A percentile compares a stretch with the other conserved stretches of the same genome.
Evolutionary conservation across 1,284 basidiomycete species (phyloP).

Genomic region (Ceratobasidium theobromae): DNA sequence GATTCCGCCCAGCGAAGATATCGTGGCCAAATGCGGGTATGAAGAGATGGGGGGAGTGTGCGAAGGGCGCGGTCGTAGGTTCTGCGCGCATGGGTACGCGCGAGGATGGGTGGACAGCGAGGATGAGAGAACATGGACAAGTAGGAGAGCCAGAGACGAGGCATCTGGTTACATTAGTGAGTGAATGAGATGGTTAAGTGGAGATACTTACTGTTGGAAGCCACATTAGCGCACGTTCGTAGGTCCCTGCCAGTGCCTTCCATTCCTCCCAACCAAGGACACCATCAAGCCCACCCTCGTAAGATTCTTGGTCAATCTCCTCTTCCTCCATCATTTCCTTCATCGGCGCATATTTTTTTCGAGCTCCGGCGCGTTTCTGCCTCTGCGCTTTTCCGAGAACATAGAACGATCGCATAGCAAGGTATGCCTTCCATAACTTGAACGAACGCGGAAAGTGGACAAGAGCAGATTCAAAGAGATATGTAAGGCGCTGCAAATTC

Average conservation of each 20-base stretch:
- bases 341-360: constrained; percentile 87
- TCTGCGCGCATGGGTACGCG: constrained; percentile 86
- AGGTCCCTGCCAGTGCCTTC: constrained; percentile 83
- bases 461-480: constrained; percentile 91
- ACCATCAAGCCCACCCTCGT: constrained; percentile 84
- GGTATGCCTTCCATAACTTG: constrained; percentile 94
- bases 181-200: constrained; percentile 7
- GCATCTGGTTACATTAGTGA: constrained; percentile 59
- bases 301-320: constrained; percentile 71
- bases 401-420: constrained; percentile 80
- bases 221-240: constrained; percentile 94
- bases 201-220: constrained; percentile 73
- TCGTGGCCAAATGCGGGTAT: constrained; percentile 89
- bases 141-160: constrained; percentile 93
- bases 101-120: constrained; percentile 80
- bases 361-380: constrained; percentile 77
- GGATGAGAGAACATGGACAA: constrained; percentile 89
- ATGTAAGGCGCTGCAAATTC: constrained; percentile 80
- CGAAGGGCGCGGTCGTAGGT: constrained; percentile 95
- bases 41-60: constrained; percentile 92
- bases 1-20: constrained; percentile 94
- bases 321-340: constrained; percentile 86
- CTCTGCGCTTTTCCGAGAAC: constrained; percentile 75
- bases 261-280: constrained; percentile 94
- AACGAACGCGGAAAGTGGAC: constrained; percentile 86